phyloP scores from a whole-genome alignment of 1,139 yeast genomes.

The Candida dubliniensis region DNA sequence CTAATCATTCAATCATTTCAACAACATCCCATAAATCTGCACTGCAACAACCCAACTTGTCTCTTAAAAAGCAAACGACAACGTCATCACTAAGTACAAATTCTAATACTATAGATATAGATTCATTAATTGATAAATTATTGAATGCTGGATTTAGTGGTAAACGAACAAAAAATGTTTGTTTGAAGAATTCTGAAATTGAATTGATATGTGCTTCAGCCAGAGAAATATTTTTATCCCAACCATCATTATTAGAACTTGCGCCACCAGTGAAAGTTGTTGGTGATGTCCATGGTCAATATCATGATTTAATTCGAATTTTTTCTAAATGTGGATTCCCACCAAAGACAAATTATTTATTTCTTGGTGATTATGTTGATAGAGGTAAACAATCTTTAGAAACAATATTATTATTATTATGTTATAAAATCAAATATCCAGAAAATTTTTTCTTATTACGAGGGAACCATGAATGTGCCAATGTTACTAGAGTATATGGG shows the following conservation, averaged over 20 bases:
- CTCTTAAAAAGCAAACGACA: constrained; percentile 12
- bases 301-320: constrained; percentile 69
- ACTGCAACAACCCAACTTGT: constrained; percentile 7
- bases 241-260: constrained; percentile 73
- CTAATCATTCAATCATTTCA: constrained; percentile 35
- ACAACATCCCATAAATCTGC: constrained; percentile 21
- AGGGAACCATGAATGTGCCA: constrained; percentile 86
- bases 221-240: constrained; percentile 67
- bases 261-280: constrained; percentile 86
- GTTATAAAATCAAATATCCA: constrained; percentile 79
- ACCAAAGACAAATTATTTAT: constrained; percentile 73
- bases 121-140: constrained; percentile 83
- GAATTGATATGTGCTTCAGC: constrained; percentile 83
- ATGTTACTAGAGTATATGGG: constrained; percentile 81
- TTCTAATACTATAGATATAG: constrained; percentile 62
- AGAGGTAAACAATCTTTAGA: constrained; percentile 83
- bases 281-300: constrained; percentile 88
- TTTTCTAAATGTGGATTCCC: constrained; percentile 80
- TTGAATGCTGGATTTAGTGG: constrained; percentile 96
- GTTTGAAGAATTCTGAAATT: constrained; percentile 85
- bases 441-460: constrained; percentile 80
- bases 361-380: constrained; percentile 85
- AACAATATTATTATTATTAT: constrained; percentile 67
- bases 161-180: constrained; percentile 83
- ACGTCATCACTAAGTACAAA: constrained; percentile 13